Base-by-base conservation (phyloP, 257 asterid species). In the Pogostemon cablin region DNA sequence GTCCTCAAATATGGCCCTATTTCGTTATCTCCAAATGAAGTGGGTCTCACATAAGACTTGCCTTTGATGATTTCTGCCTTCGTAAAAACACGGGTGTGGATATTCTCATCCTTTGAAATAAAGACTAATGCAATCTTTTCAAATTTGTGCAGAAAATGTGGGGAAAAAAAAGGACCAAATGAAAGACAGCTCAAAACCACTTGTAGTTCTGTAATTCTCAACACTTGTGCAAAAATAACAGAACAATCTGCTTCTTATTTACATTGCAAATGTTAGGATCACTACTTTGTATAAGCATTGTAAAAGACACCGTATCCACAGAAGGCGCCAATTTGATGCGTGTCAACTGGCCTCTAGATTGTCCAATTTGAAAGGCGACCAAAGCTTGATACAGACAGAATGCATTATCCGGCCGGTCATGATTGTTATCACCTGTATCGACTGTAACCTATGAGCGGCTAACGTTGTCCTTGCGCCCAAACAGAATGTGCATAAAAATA, bases 381-480 rank as follows among this genome's bases (percentile, higher is more conserved):
- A 53, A 9, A 71, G 61, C 62, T 50, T 5, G 20, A 54, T 10
- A 6, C 41, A 4, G 59, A 43, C 62, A 38, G 47, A 42, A 43
- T 69, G 11, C 54, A 54, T 40, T 49, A 25, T 32, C 61, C 61
- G 39, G 68, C 32, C 39, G 9, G 41, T 52, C 9, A 20, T 42
- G 32, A 65, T 65, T 25, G 12, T 42, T 42, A 20, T 35, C 44
- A 48, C 12, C 4, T 25, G 55, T 40, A 54, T 47, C 68, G 43
- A 15, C 67, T 17, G 6, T 25, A 15, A 9, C 57, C 72, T 66
- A 67, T 1, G 69, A 54, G 48, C 62, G 62, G 40, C 62, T 65
- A 9, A 68, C 8, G 68, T 72, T 72, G 67, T 68, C 68, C 44
- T 41, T 57, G 46, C 81, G 79, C 9, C 72, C 69, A 50, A 71